These are phyloP conservation scores for Linnemannia zychae DNA, from an alignment of 192 early-diverging fungal species.

Conservation along the genomic window DNA sequence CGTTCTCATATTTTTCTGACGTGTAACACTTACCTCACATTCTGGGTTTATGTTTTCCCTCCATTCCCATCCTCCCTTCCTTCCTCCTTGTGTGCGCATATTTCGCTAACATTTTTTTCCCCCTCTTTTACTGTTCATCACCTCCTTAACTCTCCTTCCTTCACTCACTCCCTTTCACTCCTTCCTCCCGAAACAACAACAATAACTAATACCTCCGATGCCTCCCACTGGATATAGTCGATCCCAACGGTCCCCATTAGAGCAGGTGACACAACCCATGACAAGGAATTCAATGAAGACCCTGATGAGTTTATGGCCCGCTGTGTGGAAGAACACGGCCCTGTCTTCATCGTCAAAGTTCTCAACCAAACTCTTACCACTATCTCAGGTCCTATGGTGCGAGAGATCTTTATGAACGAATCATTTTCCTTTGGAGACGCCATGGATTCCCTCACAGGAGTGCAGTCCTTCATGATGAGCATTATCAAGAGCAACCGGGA, in stretches of 20 bases:
- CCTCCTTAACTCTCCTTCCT: background rate
- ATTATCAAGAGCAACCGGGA: constrained; percentile 28
- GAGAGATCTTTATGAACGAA: constrained; percentile 57
- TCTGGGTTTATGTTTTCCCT: too few relatives aligned
- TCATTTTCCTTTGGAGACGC: constrained; percentile 35
- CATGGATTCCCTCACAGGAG: constrained; percentile 21
- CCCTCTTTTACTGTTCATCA: background rate
- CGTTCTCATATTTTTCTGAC: too few relatives aligned
- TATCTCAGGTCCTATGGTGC: constrained; percentile 39
- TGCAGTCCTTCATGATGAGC: constrained; percentile 14
- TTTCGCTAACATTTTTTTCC: background rate
- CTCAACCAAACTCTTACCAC: constrained; percentile 29
- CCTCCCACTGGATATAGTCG: constrained; percentile 12
- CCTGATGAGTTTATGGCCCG: constrained; percentile 13
- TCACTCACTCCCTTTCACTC: background rate
- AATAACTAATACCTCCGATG: background rate
- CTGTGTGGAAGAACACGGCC: constrained; percentile 31
- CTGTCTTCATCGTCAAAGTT: constrained; percentile 36
- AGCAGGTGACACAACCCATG: constrained; percentile 35
- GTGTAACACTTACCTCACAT: too few relatives aligned
- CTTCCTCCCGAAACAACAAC: background rate
- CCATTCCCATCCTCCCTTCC: too few relatives aligned
- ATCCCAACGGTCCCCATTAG: constrained; percentile 27
- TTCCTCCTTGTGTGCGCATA: too few relatives aligned
- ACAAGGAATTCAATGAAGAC: constrained; percentile 16